Evolutionary conservation across 345 rosid species (phyloP).

Genomic region (Syzygium aqueum): DNA sequence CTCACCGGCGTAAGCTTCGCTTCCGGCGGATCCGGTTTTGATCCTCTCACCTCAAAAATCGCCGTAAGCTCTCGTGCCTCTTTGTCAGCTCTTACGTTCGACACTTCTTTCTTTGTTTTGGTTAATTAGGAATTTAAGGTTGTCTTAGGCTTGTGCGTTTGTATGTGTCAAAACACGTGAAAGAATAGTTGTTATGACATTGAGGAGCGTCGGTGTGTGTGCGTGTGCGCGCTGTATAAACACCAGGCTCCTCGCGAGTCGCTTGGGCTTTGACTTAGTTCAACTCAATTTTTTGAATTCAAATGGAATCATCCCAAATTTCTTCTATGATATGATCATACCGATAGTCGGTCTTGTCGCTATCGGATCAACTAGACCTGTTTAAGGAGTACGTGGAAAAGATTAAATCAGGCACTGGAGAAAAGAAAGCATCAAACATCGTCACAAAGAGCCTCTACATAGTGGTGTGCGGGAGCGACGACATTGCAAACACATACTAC

Average conservation of each 20-base stretch:
- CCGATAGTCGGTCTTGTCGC: conserved; percentile 29
- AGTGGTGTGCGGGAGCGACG: conserved; percentile 20
- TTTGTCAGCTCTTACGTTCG: background rate
- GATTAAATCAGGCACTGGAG: conserved; percentile 18
- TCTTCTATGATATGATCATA: background rate
- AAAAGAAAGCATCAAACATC: conserved; percentile 3
- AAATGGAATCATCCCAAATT: background rate
- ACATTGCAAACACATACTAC: conserved; percentile 28
- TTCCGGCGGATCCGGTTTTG: conserved; percentile 49
- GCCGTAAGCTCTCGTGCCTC: conserved; percentile 6
- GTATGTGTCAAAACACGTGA: background rate
- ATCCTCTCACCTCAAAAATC: conserved; percentile 34
- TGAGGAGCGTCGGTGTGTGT: background rate
- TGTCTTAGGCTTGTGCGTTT: background rate
- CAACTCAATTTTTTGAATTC: background rate
- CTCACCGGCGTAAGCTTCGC: conserved; percentile 60
- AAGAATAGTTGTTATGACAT: background rate
- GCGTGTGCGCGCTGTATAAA: background rate
- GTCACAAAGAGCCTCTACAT: conserved; percentile 7
- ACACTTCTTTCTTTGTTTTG: background rate
- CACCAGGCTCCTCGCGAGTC: background rate
- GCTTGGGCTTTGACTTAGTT: background rate
- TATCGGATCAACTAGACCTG: conserved; percentile 32
- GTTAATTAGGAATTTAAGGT: background rate
- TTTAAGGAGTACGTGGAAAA: conserved; percentile 21